Percentiles rank a stretch among this genome's conserved stretches.
Evolutionary conservation across 768 basidiomycete species (phyloP).

Genomic region (Serendipita vermifera): DNA sequence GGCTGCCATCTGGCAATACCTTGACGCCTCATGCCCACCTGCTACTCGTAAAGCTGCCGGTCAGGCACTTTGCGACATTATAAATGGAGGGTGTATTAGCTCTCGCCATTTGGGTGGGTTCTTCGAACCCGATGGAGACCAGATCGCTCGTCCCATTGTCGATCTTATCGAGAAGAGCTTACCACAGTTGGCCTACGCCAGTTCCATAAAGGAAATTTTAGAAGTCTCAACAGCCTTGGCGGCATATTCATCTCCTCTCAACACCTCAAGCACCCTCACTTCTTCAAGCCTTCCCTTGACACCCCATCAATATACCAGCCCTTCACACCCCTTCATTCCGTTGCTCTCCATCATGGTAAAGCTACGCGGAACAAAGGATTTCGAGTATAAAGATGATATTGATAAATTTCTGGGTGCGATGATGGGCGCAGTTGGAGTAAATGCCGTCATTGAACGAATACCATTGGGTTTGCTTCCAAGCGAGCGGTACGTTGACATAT

Average conservation of each 20-base stretch:
- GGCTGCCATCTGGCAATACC: constrained; percentile 62
- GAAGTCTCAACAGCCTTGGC: constrained; percentile 50
- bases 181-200: constrained; percentile 57
- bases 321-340: constrained; percentile 40
- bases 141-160: constrained; percentile 46
- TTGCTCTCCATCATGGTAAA: constrained; percentile 60
- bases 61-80: constrained; percentile 40
- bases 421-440: constrained; percentile 76
- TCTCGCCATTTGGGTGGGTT: not conserved
- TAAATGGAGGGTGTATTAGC: not conserved
- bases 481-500: constrained; percentile 44
- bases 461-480: constrained; percentile 79
- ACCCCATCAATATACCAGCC: not conserved
- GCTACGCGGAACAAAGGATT: constrained; percentile 61
- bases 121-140: too few relatives aligned
- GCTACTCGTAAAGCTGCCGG: constrained; percentile 50
- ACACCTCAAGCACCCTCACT: not conserved
- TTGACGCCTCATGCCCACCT: constrained; percentile 50
- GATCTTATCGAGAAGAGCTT: constrained; percentile 52
- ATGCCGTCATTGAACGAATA: constrained; percentile 53
- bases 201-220: constrained; percentile 70
- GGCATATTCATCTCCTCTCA: not conserved
- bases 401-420: constrained; percentile 68
- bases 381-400: constrained; percentile 81
- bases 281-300: too few relatives aligned